Evolutionary conservation across 371 early-diverging fungal species (phyloP), one percentile per base, ranked within the genome.

Genomic region (Nematocida ironsii): DNA sequence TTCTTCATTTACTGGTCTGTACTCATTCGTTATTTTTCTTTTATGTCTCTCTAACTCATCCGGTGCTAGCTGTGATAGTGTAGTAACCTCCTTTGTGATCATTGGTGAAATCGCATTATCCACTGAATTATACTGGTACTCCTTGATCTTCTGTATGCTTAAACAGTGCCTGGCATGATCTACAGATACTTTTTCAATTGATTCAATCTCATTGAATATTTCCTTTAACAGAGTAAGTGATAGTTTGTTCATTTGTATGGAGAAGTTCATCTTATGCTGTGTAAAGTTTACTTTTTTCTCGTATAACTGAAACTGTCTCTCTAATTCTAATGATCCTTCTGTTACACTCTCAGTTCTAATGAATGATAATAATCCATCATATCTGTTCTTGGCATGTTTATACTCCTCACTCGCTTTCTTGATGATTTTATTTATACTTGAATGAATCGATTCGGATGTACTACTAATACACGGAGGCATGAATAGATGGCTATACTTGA

Each of bases 11-110:
- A n/a, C 23, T 11, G 80, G 80, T 39, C 80, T 57, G 47, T 69
- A 50, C 61, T 78, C 70, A 47, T 78, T 70, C 1, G 62, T 25
- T 40, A 78, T 52, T 54, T 23, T 58, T 69, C 80, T 70, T 60
- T 71, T 78, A 6, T 69, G 68, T 60, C 80, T 78, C 56, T 78
- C 80, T 39, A 78, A 6, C 60, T 78, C 80, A 3, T 78, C 80
- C 9, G 20, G 13, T 9, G 54, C 25, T 6, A 52, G 7, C 13
- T 57, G 6, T 4, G 20, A 1, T 0, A 78, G n/a, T 6, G 71
- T 70, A 18, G 16, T 4, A 1, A 70, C 20, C 80, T 78, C 80
- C 45, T 48, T 7, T 0, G 80, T 27, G 11, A 78, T 71, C 7
- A 47, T 6, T 18, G 48, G 7, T 13, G 60, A 52, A 1, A 70